phyloP scores from a whole-genome alignment of 2,329 filamentous ascomycete genomes.

The Venturia aucupariae region DNA sequence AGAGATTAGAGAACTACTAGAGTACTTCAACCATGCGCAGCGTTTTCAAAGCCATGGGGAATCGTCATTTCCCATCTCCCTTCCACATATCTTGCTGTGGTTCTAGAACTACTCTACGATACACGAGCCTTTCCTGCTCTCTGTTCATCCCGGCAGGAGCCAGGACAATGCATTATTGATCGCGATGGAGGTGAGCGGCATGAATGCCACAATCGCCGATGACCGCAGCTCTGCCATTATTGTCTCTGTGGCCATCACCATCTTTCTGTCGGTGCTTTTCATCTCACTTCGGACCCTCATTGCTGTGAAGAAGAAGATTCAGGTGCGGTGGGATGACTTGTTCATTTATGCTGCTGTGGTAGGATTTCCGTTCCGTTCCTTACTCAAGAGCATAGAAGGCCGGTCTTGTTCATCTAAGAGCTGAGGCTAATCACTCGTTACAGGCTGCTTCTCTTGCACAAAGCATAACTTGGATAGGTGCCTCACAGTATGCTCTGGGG shows the following conservation, averaged over 20 bases:
- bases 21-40: too few relatives aligned
- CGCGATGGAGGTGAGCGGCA: background rate
- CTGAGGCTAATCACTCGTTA: background rate
- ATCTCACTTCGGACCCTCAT: background rate
- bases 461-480: background rate
- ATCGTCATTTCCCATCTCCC: background rate
- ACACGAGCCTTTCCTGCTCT: background rate
- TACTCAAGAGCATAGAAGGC: background rate
- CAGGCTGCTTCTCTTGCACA: background rate
- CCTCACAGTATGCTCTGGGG: background rate
- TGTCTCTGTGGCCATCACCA: background rate
- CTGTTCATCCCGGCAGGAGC: background rate
- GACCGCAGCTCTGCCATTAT: background rate
- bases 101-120: background rate
- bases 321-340: background rate
- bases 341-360: background rate
- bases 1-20: too few relatives aligned
- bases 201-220: background rate
- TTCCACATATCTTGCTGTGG: background rate
- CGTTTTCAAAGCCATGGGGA: background rate
- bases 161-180: background rate
- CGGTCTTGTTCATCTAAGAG: background rate
- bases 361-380: background rate
- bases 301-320: background rate
- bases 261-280: background rate